Percentiles rank a stretch among this genome's conserved stretches.
phyloP scores from a whole-genome alignment of 2,329 filamentous ascomycete genomes.

The Neonectria hederae region DNA sequence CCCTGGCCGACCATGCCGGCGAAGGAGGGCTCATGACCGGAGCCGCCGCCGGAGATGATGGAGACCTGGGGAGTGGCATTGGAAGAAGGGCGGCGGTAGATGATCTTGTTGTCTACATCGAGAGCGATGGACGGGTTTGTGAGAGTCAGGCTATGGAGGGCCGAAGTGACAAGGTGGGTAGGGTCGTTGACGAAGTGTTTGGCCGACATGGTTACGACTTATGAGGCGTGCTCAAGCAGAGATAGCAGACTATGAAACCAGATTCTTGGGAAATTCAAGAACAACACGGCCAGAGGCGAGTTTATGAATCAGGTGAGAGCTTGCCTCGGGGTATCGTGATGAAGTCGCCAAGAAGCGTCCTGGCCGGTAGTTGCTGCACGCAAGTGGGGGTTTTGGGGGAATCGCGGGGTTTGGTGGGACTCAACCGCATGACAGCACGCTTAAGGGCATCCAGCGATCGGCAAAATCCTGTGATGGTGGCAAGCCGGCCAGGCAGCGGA shows the following conservation, averaged over 20 bases:
- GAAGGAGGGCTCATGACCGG: slow-evolving; percentile 91
- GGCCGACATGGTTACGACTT: slow-evolving; percentile 54
- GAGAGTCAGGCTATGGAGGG: slow-evolving; percentile 79
- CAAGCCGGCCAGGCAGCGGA: not conserved
- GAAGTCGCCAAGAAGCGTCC: slow-evolving; percentile 2
- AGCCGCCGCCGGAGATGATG: slow-evolving; percentile 87
- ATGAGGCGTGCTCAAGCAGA: slow-evolving; percentile 10
- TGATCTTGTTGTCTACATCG: slow-evolving; percentile 82
- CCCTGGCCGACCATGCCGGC: slow-evolving; percentile 85
- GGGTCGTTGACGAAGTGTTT: slow-evolving; percentile 95
- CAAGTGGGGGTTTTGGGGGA: slow-evolving; percentile 15
- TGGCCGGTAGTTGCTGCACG: not conserved
- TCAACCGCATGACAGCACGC: slow-evolving; percentile 4
- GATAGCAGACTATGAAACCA: slow-evolving; percentile 2
- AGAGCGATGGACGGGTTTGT: slow-evolving; percentile 87
- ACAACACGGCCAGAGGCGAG: not conserved
- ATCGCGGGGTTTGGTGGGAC: slow-evolving; percentile 22
- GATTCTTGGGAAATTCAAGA: not conserved
- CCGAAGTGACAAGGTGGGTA: slow-evolving; percentile 77
- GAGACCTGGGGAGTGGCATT: slow-evolving; percentile 72
- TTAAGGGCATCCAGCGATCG: slow-evolving; percentile 1
- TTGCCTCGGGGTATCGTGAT: not conserved
- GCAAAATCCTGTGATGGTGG: slow-evolving; percentile 12
- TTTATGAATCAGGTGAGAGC: slow-evolving; percentile 17
- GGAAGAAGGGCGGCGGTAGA: slow-evolving; percentile 73